Base-by-base conservation (phyloP, 257 asterid genomes). In the Datura wrightii region DNA sequence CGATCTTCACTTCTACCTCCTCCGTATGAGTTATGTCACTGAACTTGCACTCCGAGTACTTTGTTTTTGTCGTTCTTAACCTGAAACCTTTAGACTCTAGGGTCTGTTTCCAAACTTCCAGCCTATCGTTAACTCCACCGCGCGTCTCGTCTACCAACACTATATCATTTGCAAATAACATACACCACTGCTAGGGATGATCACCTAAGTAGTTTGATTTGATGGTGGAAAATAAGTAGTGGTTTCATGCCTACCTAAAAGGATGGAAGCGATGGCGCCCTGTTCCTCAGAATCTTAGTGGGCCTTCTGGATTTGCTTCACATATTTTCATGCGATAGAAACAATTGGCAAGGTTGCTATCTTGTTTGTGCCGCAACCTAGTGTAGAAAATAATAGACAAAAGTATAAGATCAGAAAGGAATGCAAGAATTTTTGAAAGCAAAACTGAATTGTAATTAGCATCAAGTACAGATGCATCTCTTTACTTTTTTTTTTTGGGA, bases 321-420 rank as follows among this genome's bases (percentile, higher is more conserved):
- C 99, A 94, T 11, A 46, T 48, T 3, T 88, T 94, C 97, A 89
- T 92, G 31, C 94, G 89, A 71, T 95, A 89, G 92, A 95, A 94
- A 86, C 98, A 94, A 44, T 92, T 89, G 15, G 99, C 97, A 79
- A 95, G 91, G 84, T 94, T 92, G 2, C 86, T 78, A 62, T 97
- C 99, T 94, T 95, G 97, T 86, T 24, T 95, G 99, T 79, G 97
- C 42, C 94, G 99, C 99, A 46, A 95, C 99, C 98, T 95, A 82
- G 55, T 58, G 41, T 34, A 62, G 78, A 11, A 54, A 42, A 82
- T 14, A 76, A 54, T 3, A 66, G 19, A 6, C 58, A 44, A 5
- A 63, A 10, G 9, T 10, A 76, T 6, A 39, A 72, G 58, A 37
- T n/a, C 24, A 55, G 79, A 59, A 19, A 59, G 66, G 36, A 59